phyloP scores from a whole-genome alignment of 495 filamentous ascomycete genomes.

The Darksidea phi region DNA sequence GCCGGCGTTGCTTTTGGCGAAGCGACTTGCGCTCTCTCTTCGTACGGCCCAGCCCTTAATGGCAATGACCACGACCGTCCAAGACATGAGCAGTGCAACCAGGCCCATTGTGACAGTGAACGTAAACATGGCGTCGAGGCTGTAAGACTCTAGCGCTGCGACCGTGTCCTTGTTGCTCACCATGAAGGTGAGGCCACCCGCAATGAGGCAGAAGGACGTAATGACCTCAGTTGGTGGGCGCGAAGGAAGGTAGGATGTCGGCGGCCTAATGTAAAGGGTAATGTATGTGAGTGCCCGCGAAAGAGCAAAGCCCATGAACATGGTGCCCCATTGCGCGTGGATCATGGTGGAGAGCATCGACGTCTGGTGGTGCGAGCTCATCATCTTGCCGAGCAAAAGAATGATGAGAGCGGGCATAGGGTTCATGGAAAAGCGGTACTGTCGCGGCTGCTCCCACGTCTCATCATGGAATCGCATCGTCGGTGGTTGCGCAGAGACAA shows the following conservation, averaged over 20 bases:
- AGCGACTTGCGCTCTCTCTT: constrained; percentile 47
- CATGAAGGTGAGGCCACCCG: constrained; percentile 92
- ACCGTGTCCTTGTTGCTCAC: constrained; percentile 76
- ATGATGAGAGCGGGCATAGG: constrained; percentile 86
- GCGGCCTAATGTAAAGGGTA: constrained; percentile 75
- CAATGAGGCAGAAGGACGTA: constrained; percentile 79
- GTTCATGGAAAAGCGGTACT: constrained; percentile 78
- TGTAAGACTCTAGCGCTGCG: constrained; percentile 69
- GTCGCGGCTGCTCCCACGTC: constrained; percentile 58
- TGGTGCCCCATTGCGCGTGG: constrained; percentile 89
- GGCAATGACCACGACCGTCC: constrained; percentile 73
- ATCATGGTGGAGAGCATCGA: constrained; percentile 88
- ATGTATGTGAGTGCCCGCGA: constrained; percentile 79
- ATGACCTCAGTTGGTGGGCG: constrained; percentile 90
- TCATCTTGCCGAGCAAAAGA: constrained; percentile 85
- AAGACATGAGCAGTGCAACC: constrained; percentile 81
- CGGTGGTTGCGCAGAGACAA: constrained; percentile 45
- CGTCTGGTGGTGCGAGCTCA: constrained; percentile 85
- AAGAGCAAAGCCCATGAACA: constrained; percentile 78
- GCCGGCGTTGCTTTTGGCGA: constrained; percentile 22
- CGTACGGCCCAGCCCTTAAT: constrained; percentile 85
- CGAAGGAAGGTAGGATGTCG: constrained; percentile 76
- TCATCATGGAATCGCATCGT: constrained; percentile 49
- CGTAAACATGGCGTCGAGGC: constrained; percentile 83
- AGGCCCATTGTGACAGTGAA: constrained; percentile 88